phyloP scores from a whole-genome alignment of 2,329 filamentous ascomycete species.

The Monilinia fructigena region DNA sequence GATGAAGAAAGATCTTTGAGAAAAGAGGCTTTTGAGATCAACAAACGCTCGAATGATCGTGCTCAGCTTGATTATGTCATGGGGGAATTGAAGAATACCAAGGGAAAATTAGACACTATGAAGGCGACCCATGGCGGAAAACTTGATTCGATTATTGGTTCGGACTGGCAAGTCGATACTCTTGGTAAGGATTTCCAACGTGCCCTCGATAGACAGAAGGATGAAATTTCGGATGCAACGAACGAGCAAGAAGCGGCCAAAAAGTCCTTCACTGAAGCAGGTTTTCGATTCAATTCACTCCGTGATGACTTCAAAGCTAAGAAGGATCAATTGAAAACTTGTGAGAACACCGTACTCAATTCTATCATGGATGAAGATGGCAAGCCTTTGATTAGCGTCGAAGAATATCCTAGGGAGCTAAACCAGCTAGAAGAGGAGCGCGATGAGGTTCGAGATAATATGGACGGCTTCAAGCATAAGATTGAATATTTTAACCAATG shows the following conservation, averaged over 20 bases:
- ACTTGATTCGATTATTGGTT: slow-evolving; percentile 62
- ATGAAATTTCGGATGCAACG: slow-evolving; percentile 62
- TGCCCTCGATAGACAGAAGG: slow-evolving; percentile 56
- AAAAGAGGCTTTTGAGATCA: slow-evolving; percentile 80
- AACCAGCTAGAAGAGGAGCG: slow-evolving; percentile 51
- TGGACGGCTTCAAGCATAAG: slow-evolving; percentile 67
- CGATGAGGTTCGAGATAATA: slow-evolving; percentile 57
- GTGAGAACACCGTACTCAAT: slow-evolving; percentile 55
- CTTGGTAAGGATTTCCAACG: slow-evolving; percentile 71
- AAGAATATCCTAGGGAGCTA: slow-evolving; percentile 55
- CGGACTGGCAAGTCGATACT: slow-evolving; percentile 65
- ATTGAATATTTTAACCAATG: slow-evolving; percentile 71
- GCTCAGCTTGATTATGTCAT: slow-evolving; percentile 81
- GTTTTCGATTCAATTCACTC: slow-evolving; percentile 66
- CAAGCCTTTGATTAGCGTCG: slow-evolving; percentile 46
- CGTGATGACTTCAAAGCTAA: slow-evolving; percentile 65
- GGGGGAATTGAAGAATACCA: slow-evolving; percentile 72
- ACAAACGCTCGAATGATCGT: slow-evolving; percentile 74
- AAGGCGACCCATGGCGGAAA: slow-evolving; percentile 70
- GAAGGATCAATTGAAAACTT: slow-evolving; percentile 59
- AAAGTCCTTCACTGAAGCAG: slow-evolving; percentile 73
- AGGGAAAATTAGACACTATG: slow-evolving; percentile 75
- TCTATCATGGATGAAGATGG: slow-evolving; percentile 48
- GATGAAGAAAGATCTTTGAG: slow-evolving; percentile 69
- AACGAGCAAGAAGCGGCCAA: slow-evolving; percentile 67